Conservation (phyloP, 1,284 basidiomycete species). For the Moniliophthora roreri region DNA sequence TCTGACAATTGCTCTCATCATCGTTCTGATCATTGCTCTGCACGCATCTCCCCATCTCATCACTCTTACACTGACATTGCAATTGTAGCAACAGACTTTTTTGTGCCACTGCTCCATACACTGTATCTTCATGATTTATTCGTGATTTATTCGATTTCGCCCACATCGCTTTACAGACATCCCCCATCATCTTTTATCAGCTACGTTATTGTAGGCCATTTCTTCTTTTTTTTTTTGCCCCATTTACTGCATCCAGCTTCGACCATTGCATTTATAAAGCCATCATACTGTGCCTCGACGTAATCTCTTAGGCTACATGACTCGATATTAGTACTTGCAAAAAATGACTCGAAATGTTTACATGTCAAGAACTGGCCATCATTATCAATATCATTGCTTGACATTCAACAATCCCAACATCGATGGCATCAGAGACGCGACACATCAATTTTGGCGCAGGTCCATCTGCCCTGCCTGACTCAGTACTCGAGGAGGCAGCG, state of each 20-base stretch:
- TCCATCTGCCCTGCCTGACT: slow-evolving; percentile 83
- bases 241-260: too few species aligned
- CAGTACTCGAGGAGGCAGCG: slow-evolving; percentile 80
- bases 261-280: too few species aligned
- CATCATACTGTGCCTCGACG: too few species aligned
- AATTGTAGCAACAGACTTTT: neutral
- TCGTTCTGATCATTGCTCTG: neutral
- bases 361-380: too few species aligned
- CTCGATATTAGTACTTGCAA: too few species aligned
- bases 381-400: slow-evolving; percentile 1
- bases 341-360: too few species aligned
- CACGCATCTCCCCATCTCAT: slow-evolving; percentile 3
- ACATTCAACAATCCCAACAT: neutral
- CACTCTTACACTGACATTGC: slow-evolving; percentile 3
- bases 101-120: neutral
- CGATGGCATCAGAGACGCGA: slow-evolving; percentile 42
- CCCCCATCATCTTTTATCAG: slow-evolving; percentile 8
- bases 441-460: slow-evolving; percentile 91
- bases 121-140: slow-evolving; percentile 29
- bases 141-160: slow-evolving; percentile 26
- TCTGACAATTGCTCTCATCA: neutral
- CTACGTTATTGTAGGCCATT: slow-evolving; percentile 9
- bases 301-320: too few species aligned
- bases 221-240: neutral
- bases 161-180: slow-evolving; percentile 14